Evolutionary conservation across 306 rosid species (phyloP).

Genomic region (Luffa acutangula): DNA sequence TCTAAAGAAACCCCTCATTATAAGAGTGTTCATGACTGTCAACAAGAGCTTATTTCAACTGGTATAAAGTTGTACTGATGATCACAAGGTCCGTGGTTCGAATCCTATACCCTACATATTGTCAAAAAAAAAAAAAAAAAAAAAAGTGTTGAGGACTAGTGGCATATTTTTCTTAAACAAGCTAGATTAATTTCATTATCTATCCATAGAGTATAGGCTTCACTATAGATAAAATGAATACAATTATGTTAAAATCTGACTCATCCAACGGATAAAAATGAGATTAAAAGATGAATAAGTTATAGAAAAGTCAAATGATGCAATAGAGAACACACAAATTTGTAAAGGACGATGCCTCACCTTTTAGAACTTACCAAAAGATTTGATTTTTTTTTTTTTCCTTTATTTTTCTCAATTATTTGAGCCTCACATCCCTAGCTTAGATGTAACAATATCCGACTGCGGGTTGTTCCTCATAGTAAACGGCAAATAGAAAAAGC

Average conservation of each 20-base stretch:
- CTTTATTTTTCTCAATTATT: not conserved
- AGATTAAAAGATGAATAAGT: too few species aligned
- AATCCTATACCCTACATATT: too few species aligned
- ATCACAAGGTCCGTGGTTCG: too few species aligned
- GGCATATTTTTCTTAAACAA: too few species aligned
- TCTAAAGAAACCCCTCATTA: too few species aligned
- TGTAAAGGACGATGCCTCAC: not conserved
- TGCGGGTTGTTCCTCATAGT: not conserved
- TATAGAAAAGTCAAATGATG: not conserved
- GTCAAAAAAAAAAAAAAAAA: too few species aligned
- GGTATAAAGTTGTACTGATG: too few species aligned
- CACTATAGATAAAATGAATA: too few species aligned
- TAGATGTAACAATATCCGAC: not conserved
- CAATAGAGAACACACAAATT: not conserved
- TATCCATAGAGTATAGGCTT: not conserved
- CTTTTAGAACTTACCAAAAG: slow-evolving; percentile 1
- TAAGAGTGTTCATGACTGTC: too few species aligned
- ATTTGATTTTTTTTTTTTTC: not conserved
- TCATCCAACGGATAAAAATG: not conserved
- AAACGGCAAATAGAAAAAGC: slow-evolving; percentile 2
- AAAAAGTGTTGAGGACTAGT: too few species aligned
- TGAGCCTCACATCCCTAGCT: not conserved
- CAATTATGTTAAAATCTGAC: not conserved
- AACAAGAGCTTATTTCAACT: too few species aligned
- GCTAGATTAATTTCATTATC: too few species aligned